Base-by-base conservation (phyloP, 139 green algal species). In the Ettlia oleoabundans region DNA sequence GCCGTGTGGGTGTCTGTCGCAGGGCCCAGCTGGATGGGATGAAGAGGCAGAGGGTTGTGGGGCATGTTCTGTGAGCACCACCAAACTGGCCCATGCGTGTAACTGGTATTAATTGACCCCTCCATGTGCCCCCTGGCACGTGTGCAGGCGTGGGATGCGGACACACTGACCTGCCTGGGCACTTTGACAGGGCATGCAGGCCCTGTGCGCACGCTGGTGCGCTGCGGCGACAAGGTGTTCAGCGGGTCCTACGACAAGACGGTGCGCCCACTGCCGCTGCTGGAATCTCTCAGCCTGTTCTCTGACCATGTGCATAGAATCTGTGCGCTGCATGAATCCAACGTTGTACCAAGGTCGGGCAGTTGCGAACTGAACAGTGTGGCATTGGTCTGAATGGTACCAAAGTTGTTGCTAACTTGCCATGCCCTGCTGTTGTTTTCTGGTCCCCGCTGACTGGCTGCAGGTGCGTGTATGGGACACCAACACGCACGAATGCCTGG, bases 201-300 rank as follows among this genome's bases (percentile, higher is more conserved):
- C 10, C 94, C 95, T 1, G 95, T 98, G 61, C 89, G 95, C 71
- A 96, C 94, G 47, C 91, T 98, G 26, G 92, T 95, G 28, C 85
- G 89, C 84, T 94, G 35, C 77, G 85, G 68, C 37, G 90, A 85
- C 65, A 87, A 83, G 81, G 93, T 98, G 70, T 97, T 98, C 84
- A 91, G 65, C 35, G 95, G 94, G 51, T 93, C 85, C 19, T 98
- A 98, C 74, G 96, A 98, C 88, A 94, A 95, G 76, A 97, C 91
- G 28, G 93, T 97, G 76, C 83, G 90, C 18, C 21, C 5, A 22
- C 55, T 65, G 15, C 18, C 55, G 13, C 55, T 65, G 47, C 47
- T 58, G 13, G 47, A 24, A 58, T 58, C 47, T 15, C 10, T 58
- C 47, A 24, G 47, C 47, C 47, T 58, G 47, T 15, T 58, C 13